A percentile compares a stretch with the other conserved stretches of the same genome.
These are phyloP conservation scores for Phalaenopsis hybrid DNA, from an alignment of 116 monocot species.

Conservation along the genomic window DNA sequence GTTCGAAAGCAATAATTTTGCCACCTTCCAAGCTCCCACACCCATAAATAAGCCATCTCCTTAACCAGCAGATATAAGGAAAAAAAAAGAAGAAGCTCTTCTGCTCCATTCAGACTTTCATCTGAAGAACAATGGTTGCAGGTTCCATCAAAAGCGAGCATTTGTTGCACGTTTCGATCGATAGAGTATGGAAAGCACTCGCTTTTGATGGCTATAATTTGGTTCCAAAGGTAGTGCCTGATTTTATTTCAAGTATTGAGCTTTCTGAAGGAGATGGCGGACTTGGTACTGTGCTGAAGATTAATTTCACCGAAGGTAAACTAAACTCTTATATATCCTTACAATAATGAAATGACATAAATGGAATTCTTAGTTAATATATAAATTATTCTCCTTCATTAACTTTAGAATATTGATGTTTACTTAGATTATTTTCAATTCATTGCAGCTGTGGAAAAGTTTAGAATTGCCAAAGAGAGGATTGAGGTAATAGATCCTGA, in stretches of 20 bases:
- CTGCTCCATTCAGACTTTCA: neutral
- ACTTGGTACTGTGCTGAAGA: slow-evolving; percentile 8
- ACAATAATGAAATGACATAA: neutral
- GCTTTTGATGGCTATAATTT: slow-evolving; percentile 7
- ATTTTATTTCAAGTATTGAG: slow-evolving; percentile 13
- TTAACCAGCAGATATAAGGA: neutral
- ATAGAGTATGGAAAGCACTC: slow-evolving; percentile 19
- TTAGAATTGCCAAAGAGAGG: neutral
- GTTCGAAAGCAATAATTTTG: too few relatives aligned
- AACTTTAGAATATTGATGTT: neutral
- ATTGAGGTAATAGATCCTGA: slow-evolving; percentile 8
- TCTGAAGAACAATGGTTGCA: neutral
- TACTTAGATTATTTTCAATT: neutral
- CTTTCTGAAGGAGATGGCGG: slow-evolving; percentile 22
- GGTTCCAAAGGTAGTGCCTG: slow-evolving; percentile 8
- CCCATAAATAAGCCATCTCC: neutral
- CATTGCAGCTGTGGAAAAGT: slow-evolving; percentile 9
- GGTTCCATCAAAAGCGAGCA: slow-evolving; percentile 4
- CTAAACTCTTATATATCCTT: too few relatives aligned
- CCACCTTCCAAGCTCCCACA: neutral
- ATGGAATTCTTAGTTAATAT: neutral
- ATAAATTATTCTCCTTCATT: neutral
- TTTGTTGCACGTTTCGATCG: neutral
- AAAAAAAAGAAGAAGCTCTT: neutral
- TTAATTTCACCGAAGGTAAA: slow-evolving; percentile 1